Evolutionary conservation across 805 yeast genomes (phyloP).

Genomic region (Hanseniaspora mollemarum): DNA sequence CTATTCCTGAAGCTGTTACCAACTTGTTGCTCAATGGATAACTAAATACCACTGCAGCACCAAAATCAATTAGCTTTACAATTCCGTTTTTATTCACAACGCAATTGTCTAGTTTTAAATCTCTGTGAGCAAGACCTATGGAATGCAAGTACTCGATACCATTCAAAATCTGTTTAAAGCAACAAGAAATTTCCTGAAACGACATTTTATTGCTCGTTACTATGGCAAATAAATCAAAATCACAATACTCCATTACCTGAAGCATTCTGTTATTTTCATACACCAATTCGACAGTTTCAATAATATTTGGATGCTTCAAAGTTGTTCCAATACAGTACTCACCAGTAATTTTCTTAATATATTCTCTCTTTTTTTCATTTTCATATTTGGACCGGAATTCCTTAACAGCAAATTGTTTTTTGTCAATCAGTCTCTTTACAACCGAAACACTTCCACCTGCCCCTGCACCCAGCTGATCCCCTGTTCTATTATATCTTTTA

Average conservation of each 20-base stretch:
- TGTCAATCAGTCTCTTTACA: constrained; percentile 55
- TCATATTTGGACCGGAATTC: constrained; percentile 72
- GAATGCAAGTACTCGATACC: constrained; percentile 74
- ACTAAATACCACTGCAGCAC: constrained; percentile 81
- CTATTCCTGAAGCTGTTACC: constrained; percentile 72
- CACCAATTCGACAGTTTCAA: constrained; percentile 82
- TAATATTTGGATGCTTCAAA: constrained; percentile 76
- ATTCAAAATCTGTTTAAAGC: constrained; percentile 72
- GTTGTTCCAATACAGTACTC: constrained; percentile 92
- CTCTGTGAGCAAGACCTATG: constrained; percentile 84
- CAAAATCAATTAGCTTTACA: constrained; percentile 84
- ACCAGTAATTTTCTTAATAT: constrained; percentile 82
- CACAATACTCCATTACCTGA: constrained; percentile 93
- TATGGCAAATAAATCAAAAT: constrained; percentile 82
- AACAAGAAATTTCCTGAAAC: constrained; percentile 67
- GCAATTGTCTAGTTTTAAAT: constrained; percentile 84
- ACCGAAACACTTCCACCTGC: constrained; percentile 87
- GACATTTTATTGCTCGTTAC: constrained; percentile 90
- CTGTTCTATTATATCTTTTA: constrained; percentile 68
- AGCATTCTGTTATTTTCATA: constrained; percentile 77
- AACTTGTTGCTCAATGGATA: constrained; percentile 69
- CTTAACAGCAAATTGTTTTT: constrained; percentile 75
- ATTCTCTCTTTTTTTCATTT: constrained; percentile 69
- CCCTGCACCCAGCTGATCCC: constrained; percentile 84
- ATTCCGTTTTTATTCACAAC: constrained; percentile 74